Evolutionary conservation across 495 filamentous ascomycete genomes (phyloP).

Genomic region (Tetracladium setigerum): DNA sequence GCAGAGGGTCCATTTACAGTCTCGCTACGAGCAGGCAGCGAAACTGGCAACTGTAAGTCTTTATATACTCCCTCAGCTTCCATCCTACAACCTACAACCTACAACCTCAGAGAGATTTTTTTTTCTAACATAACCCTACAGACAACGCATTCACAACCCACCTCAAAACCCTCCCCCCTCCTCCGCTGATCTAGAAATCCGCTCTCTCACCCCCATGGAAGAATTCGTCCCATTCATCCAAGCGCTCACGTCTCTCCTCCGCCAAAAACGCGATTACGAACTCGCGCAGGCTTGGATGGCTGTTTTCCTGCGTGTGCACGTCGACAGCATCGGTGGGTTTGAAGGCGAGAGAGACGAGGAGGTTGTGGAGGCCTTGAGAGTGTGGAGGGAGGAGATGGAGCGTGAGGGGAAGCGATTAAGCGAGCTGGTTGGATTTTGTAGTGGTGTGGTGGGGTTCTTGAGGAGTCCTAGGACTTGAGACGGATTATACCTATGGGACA

Average conservation of each 20-base stretch:
- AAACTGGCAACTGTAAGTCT: constrained; percentile 42
- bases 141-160: constrained; percentile 61
- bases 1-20: constrained; percentile 47
- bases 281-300: constrained; percentile 94
- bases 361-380: constrained; percentile 40
- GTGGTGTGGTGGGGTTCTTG: constrained; percentile 83
- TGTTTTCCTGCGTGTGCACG: constrained; percentile 77
- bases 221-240: constrained; percentile 65
- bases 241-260: constrained; percentile 63
- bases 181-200: constrained; percentile 80
- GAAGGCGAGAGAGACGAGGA: constrained; percentile 23
- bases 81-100: constrained; percentile 4
- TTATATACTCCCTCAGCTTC: constrained; percentile 3
- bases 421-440: constrained; percentile 74
- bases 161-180: constrained; percentile 73
- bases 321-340: constrained; percentile 36
- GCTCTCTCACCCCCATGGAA: constrained; percentile 55
- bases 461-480: constrained; percentile 50
- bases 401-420: constrained; percentile 62
- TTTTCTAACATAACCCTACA: constrained; percentile 19
- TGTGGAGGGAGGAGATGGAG: constrained; percentile 62
- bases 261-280: constrained; percentile 72
- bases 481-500: no score
- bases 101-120: neutral
- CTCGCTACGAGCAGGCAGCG: constrained; percentile 43